Base-by-base conservation (phyloP, 805 yeast genomes). In the Schwanniomyces yamadae region DNA sequence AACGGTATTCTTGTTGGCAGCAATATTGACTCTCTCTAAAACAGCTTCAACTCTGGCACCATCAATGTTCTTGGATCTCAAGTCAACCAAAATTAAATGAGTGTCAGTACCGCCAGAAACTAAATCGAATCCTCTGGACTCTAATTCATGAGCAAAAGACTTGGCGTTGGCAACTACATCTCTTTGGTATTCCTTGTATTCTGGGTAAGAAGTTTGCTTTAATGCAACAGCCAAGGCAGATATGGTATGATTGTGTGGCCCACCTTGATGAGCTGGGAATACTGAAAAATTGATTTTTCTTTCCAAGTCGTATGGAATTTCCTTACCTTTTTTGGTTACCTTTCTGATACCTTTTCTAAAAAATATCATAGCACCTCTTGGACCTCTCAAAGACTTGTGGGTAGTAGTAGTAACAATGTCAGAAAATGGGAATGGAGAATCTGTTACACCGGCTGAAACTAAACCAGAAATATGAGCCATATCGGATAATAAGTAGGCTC, bases 231-330 rank as follows among this genome's bases (percentile, higher is more conserved):
- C 97, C 55, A 93, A 72, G 23, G 98, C 99, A 51, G 97, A 84
- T 61, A 93, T 93, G 50, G 99, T 93, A 73, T 93, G 99, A 77
- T 93, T 93, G 72, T 93, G 98, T 55, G 99, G 99, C 63, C 99
- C 99, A 75, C 99, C 99, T 75, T 93, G 99, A 70, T 93, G 99
- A 50, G 96, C 99, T 56, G 99, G 99, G 91, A 93, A 93, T 37
- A 93, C 99, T 7, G 97, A 89, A 67, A 93, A 93, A 77, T 93
- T 93, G 70, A 93, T 90, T 63, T 87, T 87, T 66, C 80, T 83
- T 69, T 93, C 98, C 64, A 93, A 80, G 54, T 93, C 97, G 67
- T 90, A 93, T 40, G 73, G 69, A 40, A 88, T 72, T 69, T 89
- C 96, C 71, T 88, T 86, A 57, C 98, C 98, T 54, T 88, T 85